A percentile compares a stretch with the other conserved stretches of the same genome.
These are phyloP conservation scores for Boletus subcaerulescens DNA, from an alignment of 768 basidiomycete genomes.

Conservation along the genomic window DNA sequence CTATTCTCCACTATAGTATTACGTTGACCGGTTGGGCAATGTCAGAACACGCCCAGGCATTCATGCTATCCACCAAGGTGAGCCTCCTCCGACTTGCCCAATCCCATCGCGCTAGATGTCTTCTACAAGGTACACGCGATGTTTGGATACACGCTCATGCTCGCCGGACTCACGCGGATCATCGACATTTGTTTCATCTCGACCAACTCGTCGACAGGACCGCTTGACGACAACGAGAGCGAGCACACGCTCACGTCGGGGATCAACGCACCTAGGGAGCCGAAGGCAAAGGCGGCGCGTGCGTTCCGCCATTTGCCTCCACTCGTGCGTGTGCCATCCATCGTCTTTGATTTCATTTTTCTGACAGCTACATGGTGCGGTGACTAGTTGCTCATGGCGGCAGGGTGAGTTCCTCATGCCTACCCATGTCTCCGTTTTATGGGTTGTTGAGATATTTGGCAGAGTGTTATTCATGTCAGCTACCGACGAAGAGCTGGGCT, in stretches of 20 bases:
- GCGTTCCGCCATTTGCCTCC: constrained; percentile 88
- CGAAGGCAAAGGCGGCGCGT: constrained; percentile 39
- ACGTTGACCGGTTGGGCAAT: constrained; percentile 94
- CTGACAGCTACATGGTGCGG: not conserved
- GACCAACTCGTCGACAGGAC: constrained; percentile 30
- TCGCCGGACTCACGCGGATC: constrained; percentile 76
- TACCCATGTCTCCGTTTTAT: not conserved
- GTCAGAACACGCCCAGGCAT: constrained; percentile 83
- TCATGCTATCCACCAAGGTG: constrained; percentile 83
- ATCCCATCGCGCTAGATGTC: not conserved
- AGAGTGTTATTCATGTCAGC: constrained; percentile 89
- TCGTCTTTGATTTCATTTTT: not conserved
- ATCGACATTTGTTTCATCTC: constrained; percentile 82
- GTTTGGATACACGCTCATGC: constrained; percentile 85
- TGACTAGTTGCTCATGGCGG: constrained; percentile 61
- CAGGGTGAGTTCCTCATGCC: constrained; percentile 49
- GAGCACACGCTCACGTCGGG: constrained; percentile 63
- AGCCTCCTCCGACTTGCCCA: not conserved
- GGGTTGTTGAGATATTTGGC: not conserved
- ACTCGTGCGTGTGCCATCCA: constrained; percentile 57
- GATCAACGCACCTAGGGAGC: constrained; percentile 13
- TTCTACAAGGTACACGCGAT: constrained; percentile 64
- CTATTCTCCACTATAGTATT: constrained; percentile 45
- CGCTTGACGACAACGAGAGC: constrained; percentile 51
- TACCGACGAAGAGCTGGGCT: constrained; percentile 85